These are phyloP conservation scores for Globisporangium alternatum DNA, from an alignment of 352 stramenopile genomes.

Conservation along the genomic window DNA sequence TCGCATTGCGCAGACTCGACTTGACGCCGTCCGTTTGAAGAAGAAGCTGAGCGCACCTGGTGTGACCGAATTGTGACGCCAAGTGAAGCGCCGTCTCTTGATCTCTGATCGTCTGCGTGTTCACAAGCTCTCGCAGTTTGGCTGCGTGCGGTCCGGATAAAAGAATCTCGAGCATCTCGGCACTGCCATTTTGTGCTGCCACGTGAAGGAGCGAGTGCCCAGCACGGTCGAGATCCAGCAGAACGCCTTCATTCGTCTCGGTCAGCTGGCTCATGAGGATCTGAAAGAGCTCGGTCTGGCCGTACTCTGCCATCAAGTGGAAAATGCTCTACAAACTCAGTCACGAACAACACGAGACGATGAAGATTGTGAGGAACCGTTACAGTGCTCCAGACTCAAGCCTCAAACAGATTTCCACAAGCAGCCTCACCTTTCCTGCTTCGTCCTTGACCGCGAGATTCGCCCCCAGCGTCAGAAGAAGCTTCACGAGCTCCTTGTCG, in stretches of 20 bases:
- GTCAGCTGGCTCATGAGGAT: constrained; percentile 24
- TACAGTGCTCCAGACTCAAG: background rate
- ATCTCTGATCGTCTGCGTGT: constrained; percentile 35
- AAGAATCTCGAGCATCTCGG: constrained; percentile 29
- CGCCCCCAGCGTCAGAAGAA: constrained; percentile 39
- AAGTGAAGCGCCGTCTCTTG: constrained; percentile 49
- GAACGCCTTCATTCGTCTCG: constrained; percentile 17
- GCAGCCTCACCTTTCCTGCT: constrained; percentile 25
- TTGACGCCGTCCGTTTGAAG: constrained; percentile 24
- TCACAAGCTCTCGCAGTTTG: constrained; percentile 22
- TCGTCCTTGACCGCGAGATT: constrained; percentile 34
- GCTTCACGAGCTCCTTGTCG: constrained; percentile 34
- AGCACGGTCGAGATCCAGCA: constrained; percentile 33
- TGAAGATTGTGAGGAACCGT: background rate
- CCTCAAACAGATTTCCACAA: background rate
- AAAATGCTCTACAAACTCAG: constrained; percentile 32
- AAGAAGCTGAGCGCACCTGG: constrained; percentile 34
- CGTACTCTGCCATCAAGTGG: constrained; percentile 41
- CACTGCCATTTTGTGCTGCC: constrained; percentile 35
- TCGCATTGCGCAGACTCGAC: constrained; percentile 26
- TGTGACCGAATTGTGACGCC: constrained; percentile 39
- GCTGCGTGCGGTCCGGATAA: constrained; percentile 12
- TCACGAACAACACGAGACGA: background rate
- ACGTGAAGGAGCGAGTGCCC: constrained; percentile 51
- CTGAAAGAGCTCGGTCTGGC: constrained; percentile 41